Evolutionary conservation across 2,329 filamentous ascomycete genomes (phyloP).

Genomic region (Clonostachys chloroleuca): DNA sequence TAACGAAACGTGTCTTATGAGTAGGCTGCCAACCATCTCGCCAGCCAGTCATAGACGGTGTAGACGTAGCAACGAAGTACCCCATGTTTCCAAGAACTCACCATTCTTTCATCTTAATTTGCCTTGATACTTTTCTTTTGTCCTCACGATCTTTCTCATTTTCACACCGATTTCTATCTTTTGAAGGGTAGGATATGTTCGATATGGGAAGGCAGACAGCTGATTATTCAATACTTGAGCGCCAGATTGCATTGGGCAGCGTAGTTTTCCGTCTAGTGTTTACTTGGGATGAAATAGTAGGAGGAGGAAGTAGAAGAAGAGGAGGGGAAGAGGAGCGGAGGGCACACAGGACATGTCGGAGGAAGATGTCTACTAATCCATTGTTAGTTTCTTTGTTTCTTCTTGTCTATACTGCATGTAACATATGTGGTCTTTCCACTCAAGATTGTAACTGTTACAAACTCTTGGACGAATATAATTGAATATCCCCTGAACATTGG

Average conservation of each 20-base stretch:
- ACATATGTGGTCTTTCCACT: too few species aligned
- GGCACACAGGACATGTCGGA: too few species aligned
- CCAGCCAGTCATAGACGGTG: slow-evolving; percentile 41
- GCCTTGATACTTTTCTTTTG: slow-evolving; percentile 1
- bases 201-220: not conserved
- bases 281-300: not conserved
- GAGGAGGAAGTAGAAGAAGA: not conserved
- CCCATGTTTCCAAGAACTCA: not conserved
- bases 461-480: too few species aligned
- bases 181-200: not conserved
- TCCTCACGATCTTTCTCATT: not conserved
- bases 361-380: too few species aligned
- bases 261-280: not conserved
- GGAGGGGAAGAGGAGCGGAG: not conserved
- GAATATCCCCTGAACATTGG: too few species aligned
- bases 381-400: too few species aligned
- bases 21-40: slow-evolving; percentile 50
- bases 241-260: not conserved
- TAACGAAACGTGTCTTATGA: slow-evolving; percentile 5
- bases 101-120: not conserved
- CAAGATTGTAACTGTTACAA: too few species aligned
- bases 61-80: too few species aligned
- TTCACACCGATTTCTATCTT: not conserved
- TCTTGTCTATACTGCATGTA: too few species aligned
- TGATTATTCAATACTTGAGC: not conserved